Evolutionary conservation across 2,329 filamentous ascomycete species (phyloP), one percentile per base, ranked within the genome.

Genomic region (Triangularia setosa): DNA sequence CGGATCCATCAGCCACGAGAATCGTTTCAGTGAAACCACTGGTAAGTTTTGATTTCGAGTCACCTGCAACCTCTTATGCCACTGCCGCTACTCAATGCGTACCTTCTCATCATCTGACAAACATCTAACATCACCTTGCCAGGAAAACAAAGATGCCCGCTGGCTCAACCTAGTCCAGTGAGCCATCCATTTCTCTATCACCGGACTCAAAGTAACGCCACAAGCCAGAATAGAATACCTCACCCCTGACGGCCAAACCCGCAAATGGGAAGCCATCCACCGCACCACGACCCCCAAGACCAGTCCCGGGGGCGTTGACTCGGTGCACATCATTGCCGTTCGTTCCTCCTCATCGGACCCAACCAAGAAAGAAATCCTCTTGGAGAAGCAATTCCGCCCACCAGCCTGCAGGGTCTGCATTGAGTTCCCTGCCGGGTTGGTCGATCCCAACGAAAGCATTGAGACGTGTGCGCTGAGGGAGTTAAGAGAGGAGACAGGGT

Each of bases 241-340:
- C 59, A 88, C 90, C 70, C 83, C 85, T 18, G 78, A 81, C 58
- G 84, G 83, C 68, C 76, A 79, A 27, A 73, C 78, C 1, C 81
- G 88, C 63, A 84, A 81, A 18, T 91, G 88, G 88, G 88, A 91
- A 72, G 88, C 87, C 1, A 86, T 86, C 14, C 85, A 89, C 73
- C 84, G 89, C 24, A 82, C 82, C 44, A 90, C 87, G 0, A 84
- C 88, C 3, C 87, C 88, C 16, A 77, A 79, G 62, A 79, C 76
- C 67, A 80, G 80, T 61, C 82, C 84, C 30, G 40, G 40, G 16
- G 40, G 40, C n/a, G 86, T 90, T 62, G 88, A 91, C 71, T 88
- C 86, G 58, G 87, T 91, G 16, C 87, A 87, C 64, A 89, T 91
- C 65, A 79, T 90, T 27, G 88, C 87, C 28, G 83, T 91, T 6